These are phyloP conservation scores for Nectriaceae sp. DNA, from an alignment of 2,329 filamentous ascomycete species.

Conservation along the genomic window DNA sequence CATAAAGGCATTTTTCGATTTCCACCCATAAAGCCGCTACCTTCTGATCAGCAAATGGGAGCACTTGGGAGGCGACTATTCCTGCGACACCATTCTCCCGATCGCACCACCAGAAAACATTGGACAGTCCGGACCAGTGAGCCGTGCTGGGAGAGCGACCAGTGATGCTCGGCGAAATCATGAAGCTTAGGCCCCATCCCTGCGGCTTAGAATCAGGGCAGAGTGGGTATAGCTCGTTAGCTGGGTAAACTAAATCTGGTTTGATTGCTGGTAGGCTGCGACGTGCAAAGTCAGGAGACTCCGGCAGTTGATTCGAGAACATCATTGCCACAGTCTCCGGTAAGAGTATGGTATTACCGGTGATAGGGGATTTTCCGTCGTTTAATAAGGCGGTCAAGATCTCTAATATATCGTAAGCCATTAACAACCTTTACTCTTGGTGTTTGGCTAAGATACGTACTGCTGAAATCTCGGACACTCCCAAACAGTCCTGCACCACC, in stretches of 20 bases:
- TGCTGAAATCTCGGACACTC: not conserved
- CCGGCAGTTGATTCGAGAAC: not conserved
- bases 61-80: not conserved
- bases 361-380: not conserved
- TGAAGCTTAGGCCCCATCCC: not conserved
- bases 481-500: not conserved
- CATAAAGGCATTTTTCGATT: no score
- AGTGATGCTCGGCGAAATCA: not conserved
- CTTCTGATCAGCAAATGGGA: not conserved
- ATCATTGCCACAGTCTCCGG: not conserved
- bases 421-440: no score
- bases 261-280: not conserved
- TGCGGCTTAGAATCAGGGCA: not conserved
- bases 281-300: not conserved
- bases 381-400: not conserved
- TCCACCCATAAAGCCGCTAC: not conserved
- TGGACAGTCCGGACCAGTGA: not conserved
- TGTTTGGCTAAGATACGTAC: not conserved
- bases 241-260: not conserved
- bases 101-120: not conserved
- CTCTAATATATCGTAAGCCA: not conserved
- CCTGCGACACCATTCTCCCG: not conserved
- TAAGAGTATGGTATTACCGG: not conserved
- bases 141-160: not conserved
- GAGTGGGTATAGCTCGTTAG: not conserved